Evolutionary conservation across 1,284 basidiomycete species (phyloP).

Genomic region (Rhodotorula sp.): DNA sequence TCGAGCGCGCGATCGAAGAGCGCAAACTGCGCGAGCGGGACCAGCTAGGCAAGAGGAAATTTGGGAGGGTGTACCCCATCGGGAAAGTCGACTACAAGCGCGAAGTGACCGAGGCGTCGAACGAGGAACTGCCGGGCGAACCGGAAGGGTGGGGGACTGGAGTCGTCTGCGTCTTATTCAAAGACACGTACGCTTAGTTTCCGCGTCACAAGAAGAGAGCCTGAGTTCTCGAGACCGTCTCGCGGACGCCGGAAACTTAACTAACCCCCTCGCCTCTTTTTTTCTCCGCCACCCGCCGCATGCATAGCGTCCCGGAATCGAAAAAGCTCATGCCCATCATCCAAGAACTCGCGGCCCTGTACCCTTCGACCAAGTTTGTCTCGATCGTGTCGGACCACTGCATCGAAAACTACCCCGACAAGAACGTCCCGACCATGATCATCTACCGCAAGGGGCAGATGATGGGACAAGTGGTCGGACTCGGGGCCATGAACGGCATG

Average conservation of each 20-base stretch:
- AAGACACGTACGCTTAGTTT: conserved; percentile 67
- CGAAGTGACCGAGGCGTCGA: conserved; percentile 91
- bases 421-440: conserved; percentile 85
- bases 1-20: conserved; percentile 66
- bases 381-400: conserved; percentile 94
- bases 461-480: conserved; percentile 74
- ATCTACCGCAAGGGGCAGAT: conserved; percentile 90
- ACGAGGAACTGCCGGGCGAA: conserved; percentile 64
- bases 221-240: no score
- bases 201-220: no score
- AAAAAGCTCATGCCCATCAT: conserved; percentile 73
- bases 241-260: no score
- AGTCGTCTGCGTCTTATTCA: conserved; percentile 84
- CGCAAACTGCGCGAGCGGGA: conserved; percentile 65
- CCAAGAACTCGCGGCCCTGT: conserved; percentile 68
- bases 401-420: conserved; percentile 91
- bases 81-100: conserved; percentile 88
- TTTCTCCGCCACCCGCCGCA: no score
- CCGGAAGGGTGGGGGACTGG: conserved; percentile 68
- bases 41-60: conserved; percentile 65
- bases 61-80: conserved; percentile 83
- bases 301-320: conserved; percentile 69
- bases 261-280: no score
- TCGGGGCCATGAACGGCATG: conserved; percentile 62
- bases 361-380: conserved; percentile 92